These are phyloP conservation scores for Oehlia diaphana DNA, from an alignment of 192 early-diverging fungal species.

Conservation along the genomic window DNA sequence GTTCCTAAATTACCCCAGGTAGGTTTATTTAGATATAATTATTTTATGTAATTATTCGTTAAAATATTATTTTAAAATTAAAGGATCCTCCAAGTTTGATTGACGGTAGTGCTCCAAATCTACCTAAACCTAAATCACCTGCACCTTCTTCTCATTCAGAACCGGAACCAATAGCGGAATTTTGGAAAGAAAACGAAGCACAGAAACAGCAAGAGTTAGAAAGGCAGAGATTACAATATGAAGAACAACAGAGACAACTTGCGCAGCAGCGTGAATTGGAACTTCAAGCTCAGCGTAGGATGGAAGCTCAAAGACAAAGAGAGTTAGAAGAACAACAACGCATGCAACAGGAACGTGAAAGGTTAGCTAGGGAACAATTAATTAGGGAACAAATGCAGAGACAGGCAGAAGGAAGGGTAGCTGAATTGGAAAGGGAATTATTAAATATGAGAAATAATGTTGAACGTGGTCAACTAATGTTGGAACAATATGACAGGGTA, in stretches of 20 bases:
- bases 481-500: slow-evolving; percentile 86
- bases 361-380: slow-evolving; percentile 73
- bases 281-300: slow-evolving; percentile 49
- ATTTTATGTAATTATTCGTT: background rate
- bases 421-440: slow-evolving; percentile 81
- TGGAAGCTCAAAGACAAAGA: slow-evolving; percentile 67
- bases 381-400: slow-evolving; percentile 80
- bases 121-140: slow-evolving; percentile 43
- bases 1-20: slow-evolving; percentile 80
- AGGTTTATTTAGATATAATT: background rate
- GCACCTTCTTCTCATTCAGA: slow-evolving; percentile 48
- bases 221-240: slow-evolving; percentile 60
- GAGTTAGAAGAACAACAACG: slow-evolving; percentile 78
- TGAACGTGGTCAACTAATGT: slow-evolving; percentile 77
- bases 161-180: slow-evolving; percentile 59
- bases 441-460: slow-evolving; percentile 74
- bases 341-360: slow-evolving; percentile 67
- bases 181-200: slow-evolving; percentile 59
- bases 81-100: slow-evolving; percentile 82
- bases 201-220: slow-evolving; percentile 66
- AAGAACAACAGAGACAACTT: slow-evolving; percentile 60
- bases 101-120: slow-evolving; percentile 63
- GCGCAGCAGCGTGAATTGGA: slow-evolving; percentile 63
- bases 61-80: background rate
- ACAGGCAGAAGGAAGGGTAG: slow-evolving; percentile 74